Base-by-base conservation (phyloP, 1,284 basidiomycete genomes). In the Sporisorium reilianum region DNA sequence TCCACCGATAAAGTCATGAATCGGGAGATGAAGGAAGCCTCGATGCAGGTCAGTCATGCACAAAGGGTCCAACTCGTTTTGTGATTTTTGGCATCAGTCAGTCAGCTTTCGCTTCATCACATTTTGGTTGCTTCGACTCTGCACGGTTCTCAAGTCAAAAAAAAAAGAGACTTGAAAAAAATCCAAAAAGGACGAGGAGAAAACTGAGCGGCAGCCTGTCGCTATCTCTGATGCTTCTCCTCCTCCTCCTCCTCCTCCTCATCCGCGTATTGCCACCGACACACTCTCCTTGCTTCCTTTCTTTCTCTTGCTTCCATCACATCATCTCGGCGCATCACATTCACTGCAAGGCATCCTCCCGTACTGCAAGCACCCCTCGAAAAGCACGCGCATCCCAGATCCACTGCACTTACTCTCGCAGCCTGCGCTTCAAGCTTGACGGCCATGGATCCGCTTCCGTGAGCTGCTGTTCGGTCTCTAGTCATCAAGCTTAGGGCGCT, bases 61-160 rank as follows among this genome's bases (percentile, higher is more conserved):
- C 20, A 34, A 51, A 68, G 65, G 65, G 65, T 68, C 65, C 65
- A 68, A 50, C 28, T 38, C 18, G 40, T 40, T 41, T 42, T 48
- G 42, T 46, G 45, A 40, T 64, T 30, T 30, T 14, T 48, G n/a
- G n/a, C n/a, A n/a, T n/a, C n/a, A n/a, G n/a, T n/a, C n/a, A n/a
- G n/a, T n/a, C n/a, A n/a, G n/a, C 38, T 20, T 41, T 18, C 32
- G 30, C 48, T 36, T 18, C 36, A 18, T 38, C 34, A 18, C 30
- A n/a, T 18, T 51, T n/a, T n/a, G n/a, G n/a, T n/a, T n/a, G n/a
- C n/a, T n/a, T n/a, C 36, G n/a, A 30, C 25, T 30, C 51, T 53
- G 51, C 51, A 55, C 53, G 53, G 53, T 55, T 55, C 53, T 55
- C 32, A 18, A 26, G 6, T 51, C 50, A 38, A 51, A 50, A 32